phyloP scores from a whole-genome alignment of 179 eudicot species.

The Actinidia chinensis region DNA sequence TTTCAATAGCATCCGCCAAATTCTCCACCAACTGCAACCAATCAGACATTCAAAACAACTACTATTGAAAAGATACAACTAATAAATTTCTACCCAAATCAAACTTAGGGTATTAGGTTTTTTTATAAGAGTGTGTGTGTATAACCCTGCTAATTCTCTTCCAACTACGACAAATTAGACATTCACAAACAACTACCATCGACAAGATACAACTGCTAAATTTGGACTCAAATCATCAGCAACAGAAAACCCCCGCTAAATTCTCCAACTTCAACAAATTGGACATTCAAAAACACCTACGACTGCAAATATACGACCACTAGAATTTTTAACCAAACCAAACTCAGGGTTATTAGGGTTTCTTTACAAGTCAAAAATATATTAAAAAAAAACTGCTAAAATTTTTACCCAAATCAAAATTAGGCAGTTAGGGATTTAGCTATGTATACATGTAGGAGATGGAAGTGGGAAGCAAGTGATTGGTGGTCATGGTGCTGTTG shows the following conservation, averaged over 20 bases:
- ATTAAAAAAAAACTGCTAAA: not conserved
- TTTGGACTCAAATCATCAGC: too few relatives aligned
- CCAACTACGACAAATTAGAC: not conserved
- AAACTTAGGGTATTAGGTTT: not conserved
- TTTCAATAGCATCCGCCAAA: constrained; percentile 74
- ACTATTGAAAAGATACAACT: not conserved
- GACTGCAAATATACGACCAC: too few relatives aligned
- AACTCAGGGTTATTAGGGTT: too few relatives aligned
- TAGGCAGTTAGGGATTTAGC: constrained; percentile 4
- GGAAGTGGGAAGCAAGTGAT: constrained; percentile 87
- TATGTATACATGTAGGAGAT: constrained; percentile 54
- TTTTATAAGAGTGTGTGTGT: not conserved
- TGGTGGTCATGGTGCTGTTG: constrained; percentile 47
- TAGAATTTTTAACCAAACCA: too few relatives aligned
- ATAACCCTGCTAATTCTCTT: not conserved
- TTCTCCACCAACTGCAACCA: constrained; percentile 84
- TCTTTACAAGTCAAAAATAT: not conserved
- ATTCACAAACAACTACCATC: not conserved
- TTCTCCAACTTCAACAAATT: too few relatives aligned
- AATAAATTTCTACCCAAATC: not conserved
- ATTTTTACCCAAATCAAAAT: not conserved
- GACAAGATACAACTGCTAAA: not conserved
- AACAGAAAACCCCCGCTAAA: too few relatives aligned
- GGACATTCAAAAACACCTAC: too few relatives aligned
- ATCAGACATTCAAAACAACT: constrained; percentile 9